Evolutionary conservation across 1,284 basidiomycete genomes (phyloP).

Genomic region (Cryptococcus sp.): DNA sequence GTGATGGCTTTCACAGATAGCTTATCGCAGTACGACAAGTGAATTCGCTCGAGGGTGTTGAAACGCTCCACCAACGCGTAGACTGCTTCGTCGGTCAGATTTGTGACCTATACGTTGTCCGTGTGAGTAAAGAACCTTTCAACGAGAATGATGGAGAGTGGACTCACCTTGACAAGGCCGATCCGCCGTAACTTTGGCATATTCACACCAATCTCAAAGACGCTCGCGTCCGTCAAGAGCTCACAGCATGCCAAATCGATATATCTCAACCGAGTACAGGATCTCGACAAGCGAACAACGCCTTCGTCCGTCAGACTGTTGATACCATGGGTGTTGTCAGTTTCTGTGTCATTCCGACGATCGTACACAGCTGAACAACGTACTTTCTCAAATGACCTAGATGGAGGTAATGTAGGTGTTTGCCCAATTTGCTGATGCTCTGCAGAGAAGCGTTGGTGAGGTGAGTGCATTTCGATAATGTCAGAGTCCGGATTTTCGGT

Average conservation of each 20-base stretch:
- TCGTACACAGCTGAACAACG: slow-evolving; percentile 25
- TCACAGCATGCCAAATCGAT: slow-evolving; percentile 95
- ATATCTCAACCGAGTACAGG: slow-evolving; percentile 91
- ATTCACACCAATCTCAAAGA: slow-evolving; percentile 79
- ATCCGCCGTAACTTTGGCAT: slow-evolving; percentile 91
- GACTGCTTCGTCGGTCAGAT: slow-evolving; percentile 91
- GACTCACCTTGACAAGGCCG: slow-evolving; percentile 83
- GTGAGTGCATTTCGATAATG: slow-evolving; percentile 83
- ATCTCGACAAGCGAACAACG: slow-evolving; percentile 77
- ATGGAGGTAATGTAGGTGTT: slow-evolving; percentile 92
- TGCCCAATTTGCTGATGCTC: slow-evolving; percentile 82
- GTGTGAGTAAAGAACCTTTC: background rate
- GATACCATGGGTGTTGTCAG: background rate
- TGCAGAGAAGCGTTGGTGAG: slow-evolving; percentile 86
- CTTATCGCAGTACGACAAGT: slow-evolving; percentile 96
- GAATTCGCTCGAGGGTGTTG: slow-evolving; percentile 88
- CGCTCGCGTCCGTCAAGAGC: slow-evolving; percentile 86
- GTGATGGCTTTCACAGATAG: slow-evolving; percentile 89
- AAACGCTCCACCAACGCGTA: slow-evolving; percentile 74
- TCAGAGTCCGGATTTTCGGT: slow-evolving; percentile 87
- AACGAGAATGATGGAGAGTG: background rate
- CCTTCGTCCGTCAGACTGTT: slow-evolving; percentile 76
- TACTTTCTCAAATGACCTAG: slow-evolving; percentile 79
- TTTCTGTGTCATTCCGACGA: no score
- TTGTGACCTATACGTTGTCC: slow-evolving; percentile 65